Evolutionary conservation across 495 filamentous ascomycete species (phyloP), one percentile per base, ranked within the genome.

Genomic region (Xylaria palmicola): DNA sequence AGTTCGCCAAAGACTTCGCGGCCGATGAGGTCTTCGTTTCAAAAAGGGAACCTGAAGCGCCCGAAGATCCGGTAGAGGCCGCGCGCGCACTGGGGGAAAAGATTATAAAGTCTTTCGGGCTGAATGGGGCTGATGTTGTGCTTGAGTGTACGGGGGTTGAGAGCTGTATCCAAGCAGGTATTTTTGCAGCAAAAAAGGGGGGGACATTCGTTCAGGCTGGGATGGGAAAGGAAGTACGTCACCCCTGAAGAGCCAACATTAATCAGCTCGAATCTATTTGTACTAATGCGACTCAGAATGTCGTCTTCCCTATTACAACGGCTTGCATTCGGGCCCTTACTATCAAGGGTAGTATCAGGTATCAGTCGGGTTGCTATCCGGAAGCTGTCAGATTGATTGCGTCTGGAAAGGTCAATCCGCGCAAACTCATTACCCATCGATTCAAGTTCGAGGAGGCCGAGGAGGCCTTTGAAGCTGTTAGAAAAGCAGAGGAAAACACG

Each of bases 121-220:
- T 85, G 0, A 59, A 75, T 19, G 85, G 83, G 9, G 79, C 80
- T 3, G 83, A 87, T 69, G 78, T 80, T 8, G 82, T 80, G 1
- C 78, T 86, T 48, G 84, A 86, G 59, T 83, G 82, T 26, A 84
- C 82, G 0, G 84, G 83, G 0, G 83, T 77, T 1, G 83, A 83
- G 59, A 64, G 77, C 12, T 82, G 77, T 8, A 79, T 86, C 17
- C 76, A 82, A 62, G 79, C 79, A 0, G 83, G 81, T 6, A 78
- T 84, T 27, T 75, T 83, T 56, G 77, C 79, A 29, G 68, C 82
- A 9, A 78, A 77, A 36, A 75, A 72, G 54, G 83, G 83, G 8
- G 83, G 84, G 12, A 85, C 77, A 6, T 86, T 82, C 61, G 83
- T 87, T 3, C 84, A 88, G 66, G 83, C 79, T 43, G 85, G 84